Conservation (phyloP, 805 yeast genomes). For the Wickerhamiella spandovensis region DNA sequence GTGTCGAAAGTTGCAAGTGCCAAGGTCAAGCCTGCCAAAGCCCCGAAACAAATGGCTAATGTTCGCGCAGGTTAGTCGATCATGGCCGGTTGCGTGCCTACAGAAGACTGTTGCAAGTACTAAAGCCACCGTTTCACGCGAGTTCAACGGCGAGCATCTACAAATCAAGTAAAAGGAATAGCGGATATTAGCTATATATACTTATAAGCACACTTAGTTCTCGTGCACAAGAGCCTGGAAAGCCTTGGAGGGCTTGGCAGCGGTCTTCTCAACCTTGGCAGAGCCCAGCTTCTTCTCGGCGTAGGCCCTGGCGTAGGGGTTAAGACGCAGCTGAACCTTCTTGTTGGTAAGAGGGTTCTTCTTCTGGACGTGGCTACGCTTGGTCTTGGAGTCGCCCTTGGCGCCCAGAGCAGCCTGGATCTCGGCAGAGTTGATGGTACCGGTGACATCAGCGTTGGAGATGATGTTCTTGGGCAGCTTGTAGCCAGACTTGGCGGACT, state of each 20-base stretch:
- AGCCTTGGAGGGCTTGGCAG: constrained; percentile 25
- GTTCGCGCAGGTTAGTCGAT: too few species aligned
- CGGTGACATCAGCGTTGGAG: constrained; percentile 89
- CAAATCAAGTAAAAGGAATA: neutral
- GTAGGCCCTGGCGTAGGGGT: constrained; percentile 99
- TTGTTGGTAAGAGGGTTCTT: constrained; percentile 99
- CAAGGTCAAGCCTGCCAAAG: too few species aligned
- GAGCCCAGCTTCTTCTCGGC: constrained; percentile 84
- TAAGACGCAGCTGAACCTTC: constrained; percentile 93
- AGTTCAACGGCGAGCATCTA: too few species aligned
- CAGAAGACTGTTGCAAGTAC: too few species aligned
- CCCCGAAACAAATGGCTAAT: too few species aligned
- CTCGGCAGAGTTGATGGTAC: constrained; percentile 98
- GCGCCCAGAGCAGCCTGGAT: constrained; percentile 95
- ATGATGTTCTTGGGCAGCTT: constrained; percentile 87
- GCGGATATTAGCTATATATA: neutral
- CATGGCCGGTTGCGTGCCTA: too few species aligned
- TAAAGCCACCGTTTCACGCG: too few species aligned
- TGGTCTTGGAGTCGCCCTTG: constrained; percentile 73
- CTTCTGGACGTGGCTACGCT: constrained; percentile 93
- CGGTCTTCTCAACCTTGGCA: constrained; percentile 53
- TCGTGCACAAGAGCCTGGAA: constrained; percentile 23
- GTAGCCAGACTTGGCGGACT: constrained; percentile 73
- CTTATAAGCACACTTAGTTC: constrained; percentile 15
- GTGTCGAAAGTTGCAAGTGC: neutral